These are phyloP conservation scores for Neckera pumila DNA, from an alignment of 225 moss, liverwort and hornwort species.

Conservation along the genomic window DNA sequence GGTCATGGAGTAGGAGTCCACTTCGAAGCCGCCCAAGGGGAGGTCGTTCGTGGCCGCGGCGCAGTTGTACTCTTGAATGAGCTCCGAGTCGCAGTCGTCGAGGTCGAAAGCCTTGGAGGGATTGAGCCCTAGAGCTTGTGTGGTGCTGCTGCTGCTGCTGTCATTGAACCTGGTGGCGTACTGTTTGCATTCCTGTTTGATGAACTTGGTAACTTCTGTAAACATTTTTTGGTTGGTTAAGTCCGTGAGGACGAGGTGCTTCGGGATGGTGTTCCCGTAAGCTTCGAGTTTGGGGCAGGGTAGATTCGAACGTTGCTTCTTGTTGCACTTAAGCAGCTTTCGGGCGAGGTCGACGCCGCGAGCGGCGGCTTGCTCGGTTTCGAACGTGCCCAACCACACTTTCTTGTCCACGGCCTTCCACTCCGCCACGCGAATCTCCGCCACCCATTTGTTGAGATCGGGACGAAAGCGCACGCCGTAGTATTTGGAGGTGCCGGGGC, in stretches of 20 bases:
- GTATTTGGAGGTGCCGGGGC: slow-evolving; percentile 2
- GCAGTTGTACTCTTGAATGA: not conserved
- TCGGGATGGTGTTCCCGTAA: not conserved
- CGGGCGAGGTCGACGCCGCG: slow-evolving; percentile 22
- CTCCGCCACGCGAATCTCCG: slow-evolving; percentile 26
- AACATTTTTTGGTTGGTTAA: not conserved
- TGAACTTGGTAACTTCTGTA: not conserved
- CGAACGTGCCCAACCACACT: slow-evolving; percentile 28
- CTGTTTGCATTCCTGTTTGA: not conserved
- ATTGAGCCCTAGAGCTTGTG: not conserved
- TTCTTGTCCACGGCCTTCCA: slow-evolving; percentile 34
- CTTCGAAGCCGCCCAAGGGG: not conserved
- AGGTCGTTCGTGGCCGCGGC: not conserved
- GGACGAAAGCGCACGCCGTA: slow-evolving; percentile 35
- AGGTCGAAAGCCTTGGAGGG: not conserved
- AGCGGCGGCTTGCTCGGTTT: slow-evolving; percentile 15
- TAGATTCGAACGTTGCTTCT: not conserved
- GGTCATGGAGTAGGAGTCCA: not conserved
- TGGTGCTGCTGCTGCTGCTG: not conserved
- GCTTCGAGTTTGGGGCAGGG: not conserved
- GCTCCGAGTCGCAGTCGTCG: not conserved
- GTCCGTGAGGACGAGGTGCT: not conserved
- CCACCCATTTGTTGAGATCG: slow-evolving; percentile 29
- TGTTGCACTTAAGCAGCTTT: slow-evolving; percentile 1
- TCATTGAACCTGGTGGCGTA: slow-evolving; percentile 9